These are phyloP conservation scores for Cornus controversa DNA, from an alignment of 148 eudicot genomes.

Conservation along the genomic window DNA sequence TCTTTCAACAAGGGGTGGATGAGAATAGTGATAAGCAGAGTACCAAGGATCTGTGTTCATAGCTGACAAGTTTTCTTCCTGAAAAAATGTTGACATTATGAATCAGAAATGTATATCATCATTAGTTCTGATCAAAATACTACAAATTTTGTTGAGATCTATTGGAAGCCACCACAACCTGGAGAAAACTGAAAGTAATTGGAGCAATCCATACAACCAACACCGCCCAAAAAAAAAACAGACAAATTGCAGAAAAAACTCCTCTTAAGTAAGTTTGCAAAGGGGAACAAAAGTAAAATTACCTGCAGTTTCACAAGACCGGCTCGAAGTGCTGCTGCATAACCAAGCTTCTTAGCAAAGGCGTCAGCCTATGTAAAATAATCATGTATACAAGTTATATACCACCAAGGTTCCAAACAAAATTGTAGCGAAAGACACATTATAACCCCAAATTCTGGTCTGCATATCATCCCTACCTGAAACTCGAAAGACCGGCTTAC, in stretches of 20 bases:
- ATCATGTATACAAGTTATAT: background rate
- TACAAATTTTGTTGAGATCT: no score
- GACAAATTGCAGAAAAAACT: no score
- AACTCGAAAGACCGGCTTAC: conserved; percentile 96
- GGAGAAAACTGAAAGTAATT: no score
- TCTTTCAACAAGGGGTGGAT: conserved; percentile 97
- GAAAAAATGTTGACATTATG: conserved; percentile 13
- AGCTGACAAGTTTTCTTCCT: conserved; percentile 95
- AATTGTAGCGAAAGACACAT: background rate
- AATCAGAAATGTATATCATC: background rate
- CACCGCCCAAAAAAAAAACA: no score
- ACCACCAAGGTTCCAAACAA: background rate
- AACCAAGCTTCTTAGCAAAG: conserved; percentile 90
- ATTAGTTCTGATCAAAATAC: no score
- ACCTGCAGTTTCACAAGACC: conserved; percentile 98
- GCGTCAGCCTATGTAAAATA: conserved; percentile 80
- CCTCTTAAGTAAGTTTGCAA: no score
- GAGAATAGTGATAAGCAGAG: conserved; percentile 94
- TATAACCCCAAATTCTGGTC: background rate
- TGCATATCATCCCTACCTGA: conserved; percentile 54
- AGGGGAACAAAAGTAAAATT: background rate
- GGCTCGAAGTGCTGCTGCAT: conserved; percentile 68
- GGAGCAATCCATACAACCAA: no score
- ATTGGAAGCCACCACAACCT: no score
- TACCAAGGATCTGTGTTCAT: conserved; percentile 99